Percentiles rank a stretch among this genome's conserved stretches.
These are phyloP conservation scores for Anthoceros angustus DNA, from an alignment of 225 moss, liverwort and hornwort genomes.

Conservation along the genomic window DNA sequence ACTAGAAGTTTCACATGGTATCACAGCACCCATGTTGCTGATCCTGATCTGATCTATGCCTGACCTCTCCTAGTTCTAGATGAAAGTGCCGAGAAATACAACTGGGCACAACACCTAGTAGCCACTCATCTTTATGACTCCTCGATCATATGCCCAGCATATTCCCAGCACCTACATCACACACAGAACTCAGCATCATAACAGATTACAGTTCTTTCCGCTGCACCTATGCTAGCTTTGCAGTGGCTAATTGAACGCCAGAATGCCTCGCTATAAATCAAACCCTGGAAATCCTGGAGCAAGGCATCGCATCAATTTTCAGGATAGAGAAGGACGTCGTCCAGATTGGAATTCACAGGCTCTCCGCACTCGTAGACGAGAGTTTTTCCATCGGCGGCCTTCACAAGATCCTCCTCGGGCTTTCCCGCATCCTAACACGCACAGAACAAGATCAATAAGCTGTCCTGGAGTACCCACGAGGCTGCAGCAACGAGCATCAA, in stretches of 20 bases:
- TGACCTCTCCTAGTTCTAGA: too few species aligned
- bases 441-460: background rate
- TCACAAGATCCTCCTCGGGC: background rate
- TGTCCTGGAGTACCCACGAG: background rate
- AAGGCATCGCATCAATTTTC: background rate
- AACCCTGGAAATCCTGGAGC: background rate
- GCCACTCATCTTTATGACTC: background rate
- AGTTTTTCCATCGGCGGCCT: background rate
- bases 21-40: too few species aligned
- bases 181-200: too few species aligned
- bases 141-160: background rate
- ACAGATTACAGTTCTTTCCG: too few species aligned
- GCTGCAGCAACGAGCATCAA: too few species aligned
- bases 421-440: background rate
- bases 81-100: too few species aligned
- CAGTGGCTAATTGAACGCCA: background rate
- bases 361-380: background rate
- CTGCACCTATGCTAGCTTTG: slow-evolving; percentile 1
- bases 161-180: too few species aligned
- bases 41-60: too few species aligned
- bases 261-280: background rate
- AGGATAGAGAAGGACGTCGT: slow-evolving; percentile 1
- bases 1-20: background rate
- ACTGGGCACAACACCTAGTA: too few species aligned
- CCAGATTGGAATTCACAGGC: background rate